A percentile compares a stretch with the other conserved stretches of the same genome.
Evolutionary conservation across 2,329 filamentous ascomycete species (phyloP).

Genomic region (Furcasterigmium sp.): DNA sequence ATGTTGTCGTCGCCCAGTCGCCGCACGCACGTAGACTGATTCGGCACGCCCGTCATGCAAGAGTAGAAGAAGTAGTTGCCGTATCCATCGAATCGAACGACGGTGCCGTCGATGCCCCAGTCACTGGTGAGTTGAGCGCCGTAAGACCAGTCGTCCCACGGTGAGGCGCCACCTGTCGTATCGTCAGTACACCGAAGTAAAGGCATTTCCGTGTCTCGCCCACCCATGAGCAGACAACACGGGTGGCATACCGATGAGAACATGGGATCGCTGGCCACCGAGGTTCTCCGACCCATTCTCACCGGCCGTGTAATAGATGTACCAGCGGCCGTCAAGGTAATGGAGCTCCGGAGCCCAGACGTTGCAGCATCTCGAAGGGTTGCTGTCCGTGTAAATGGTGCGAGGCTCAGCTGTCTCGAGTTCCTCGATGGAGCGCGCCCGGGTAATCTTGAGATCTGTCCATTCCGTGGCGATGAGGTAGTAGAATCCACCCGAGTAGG

Average conservation of each 20-base stretch:
- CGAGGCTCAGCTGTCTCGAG: slow-evolving; percentile 48
- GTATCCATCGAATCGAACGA: slow-evolving; percentile 39
- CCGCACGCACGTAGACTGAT: slow-evolving; percentile 32
- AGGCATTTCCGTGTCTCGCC: not conserved
- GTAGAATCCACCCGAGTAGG: slow-evolving; percentile 48
- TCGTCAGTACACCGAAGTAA: not conserved
- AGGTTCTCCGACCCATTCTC: slow-evolving; percentile 29
- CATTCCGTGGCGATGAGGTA: slow-evolving; percentile 53
- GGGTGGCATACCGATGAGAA: slow-evolving; percentile 40
- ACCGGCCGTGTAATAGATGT: slow-evolving; percentile 53
- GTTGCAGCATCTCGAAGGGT: slow-evolving; percentile 43
- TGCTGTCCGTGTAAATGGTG: slow-evolving; percentile 42
- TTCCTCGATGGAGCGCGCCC: slow-evolving; percentile 47
- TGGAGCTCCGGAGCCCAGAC: slow-evolving; percentile 56
- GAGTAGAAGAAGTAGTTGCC: slow-evolving; percentile 51
- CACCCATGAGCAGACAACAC: too few relatives aligned
- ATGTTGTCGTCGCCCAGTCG: slow-evolving; percentile 32
- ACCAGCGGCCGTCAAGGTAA: slow-evolving; percentile 42
- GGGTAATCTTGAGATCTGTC: slow-evolving; percentile 48
- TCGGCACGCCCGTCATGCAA: slow-evolving; percentile 36
- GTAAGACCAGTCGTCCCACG: slow-evolving; percentile 47
- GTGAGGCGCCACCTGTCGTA: slow-evolving; percentile 38
- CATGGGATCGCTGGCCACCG: slow-evolving; percentile 44
- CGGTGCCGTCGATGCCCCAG: slow-evolving; percentile 50
- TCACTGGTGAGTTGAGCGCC: slow-evolving; percentile 37